Evolutionary conservation across 2,329 filamentous ascomycete genomes (phyloP), one percentile per base, ranked within the genome.

Genomic region (Aspergillus sp.): DNA sequence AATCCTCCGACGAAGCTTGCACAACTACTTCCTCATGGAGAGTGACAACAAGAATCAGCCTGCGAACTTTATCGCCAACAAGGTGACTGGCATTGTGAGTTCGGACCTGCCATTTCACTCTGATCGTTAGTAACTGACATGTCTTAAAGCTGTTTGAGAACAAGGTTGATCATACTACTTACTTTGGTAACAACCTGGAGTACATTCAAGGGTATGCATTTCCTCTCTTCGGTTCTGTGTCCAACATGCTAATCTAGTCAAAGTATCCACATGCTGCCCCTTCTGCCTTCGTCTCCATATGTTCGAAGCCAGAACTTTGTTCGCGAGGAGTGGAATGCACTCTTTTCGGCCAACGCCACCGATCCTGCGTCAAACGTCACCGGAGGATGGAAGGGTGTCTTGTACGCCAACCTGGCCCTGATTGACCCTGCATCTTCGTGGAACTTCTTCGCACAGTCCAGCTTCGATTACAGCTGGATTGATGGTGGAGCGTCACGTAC

Each of bases 161-260:
- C 81, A 98, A 98, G 78, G 84, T 92, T 57, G 91, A 98, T 74
- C 92, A 97, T 76, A 89, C 90, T 3, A 97, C 94, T 1, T 97
- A 92, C 78, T 97, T 97, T 70, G 91, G 91, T 49, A 75, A 80
- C 54, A 86, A 88, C 59, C 83, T 86, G 11, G 89, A 94, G 75
- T 91, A 86, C 68, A 84, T 96, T 62, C 82, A 88, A 72, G 86
- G 83, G 78, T 80, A 70, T 57, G 71, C 25, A 67, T 13, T n/a
- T n/a, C n/a, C n/a, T n/a, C n/a, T n/a, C n/a, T n/a, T n/a, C n/a
- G n/a, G n/a, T n/a, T n/a, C n/a, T n/a, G n/a, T n/a, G n/a, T n/a
- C n/a, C n/a, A n/a, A n/a, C n/a, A 63, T 68, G 49, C 75, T 74
- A 68, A 54, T 64, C 69, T 48, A 79, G 2, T 8, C 11, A 86